Percentiles rank a stretch among this genome's conserved stretches.
phyloP scores from a whole-genome alignment of 371 early-diverging fungal genomes.

The Mucor piriformis region DNA sequence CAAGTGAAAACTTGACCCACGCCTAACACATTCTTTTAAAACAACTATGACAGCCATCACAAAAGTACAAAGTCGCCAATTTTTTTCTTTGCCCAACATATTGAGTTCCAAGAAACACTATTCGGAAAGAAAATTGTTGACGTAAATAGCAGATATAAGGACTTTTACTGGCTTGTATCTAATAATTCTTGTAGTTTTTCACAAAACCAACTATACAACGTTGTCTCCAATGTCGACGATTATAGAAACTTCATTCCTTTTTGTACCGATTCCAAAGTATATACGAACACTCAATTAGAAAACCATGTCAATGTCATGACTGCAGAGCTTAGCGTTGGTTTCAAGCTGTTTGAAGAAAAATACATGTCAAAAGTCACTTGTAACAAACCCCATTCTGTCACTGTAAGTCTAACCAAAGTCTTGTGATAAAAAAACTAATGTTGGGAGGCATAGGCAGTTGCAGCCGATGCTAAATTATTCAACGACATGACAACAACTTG shows the following conservation, averaged over 20 bases:
- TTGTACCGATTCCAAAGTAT: constrained; percentile 70
- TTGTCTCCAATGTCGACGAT: constrained; percentile 77
- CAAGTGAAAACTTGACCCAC: neutral
- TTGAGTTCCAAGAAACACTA: constrained; percentile 35
- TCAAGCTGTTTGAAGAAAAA: constrained; percentile 71
- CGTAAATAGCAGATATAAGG: constrained; percentile 17
- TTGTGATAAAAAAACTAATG: neutral
- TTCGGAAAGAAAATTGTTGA: constrained; percentile 35
- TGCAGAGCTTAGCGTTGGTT: constrained; percentile 80
- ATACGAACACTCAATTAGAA: constrained; percentile 29
- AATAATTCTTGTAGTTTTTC: constrained; percentile 57
- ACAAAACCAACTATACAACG: constrained; percentile 71
- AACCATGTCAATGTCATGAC: constrained; percentile 40
- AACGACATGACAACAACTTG: constrained; percentile 71
- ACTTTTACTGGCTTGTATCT: neutral
- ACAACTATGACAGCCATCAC: constrained; percentile 10
- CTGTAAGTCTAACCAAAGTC: constrained; percentile 31
- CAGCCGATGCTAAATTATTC: constrained; percentile 70
- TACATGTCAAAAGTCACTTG: constrained; percentile 79
- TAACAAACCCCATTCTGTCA: constrained; percentile 54
- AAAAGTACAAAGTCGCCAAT: constrained; percentile 23
- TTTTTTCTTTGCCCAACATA: constrained; percentile 29
- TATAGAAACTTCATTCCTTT: constrained; percentile 81
- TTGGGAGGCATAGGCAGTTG: constrained; percentile 52
- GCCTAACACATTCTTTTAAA: neutral